Percentiles rank a stretch among this genome's conserved stretches.
phyloP scores from a whole-genome alignment of 1,139 yeast genomes.

The Zygoascus sp. region DNA sequence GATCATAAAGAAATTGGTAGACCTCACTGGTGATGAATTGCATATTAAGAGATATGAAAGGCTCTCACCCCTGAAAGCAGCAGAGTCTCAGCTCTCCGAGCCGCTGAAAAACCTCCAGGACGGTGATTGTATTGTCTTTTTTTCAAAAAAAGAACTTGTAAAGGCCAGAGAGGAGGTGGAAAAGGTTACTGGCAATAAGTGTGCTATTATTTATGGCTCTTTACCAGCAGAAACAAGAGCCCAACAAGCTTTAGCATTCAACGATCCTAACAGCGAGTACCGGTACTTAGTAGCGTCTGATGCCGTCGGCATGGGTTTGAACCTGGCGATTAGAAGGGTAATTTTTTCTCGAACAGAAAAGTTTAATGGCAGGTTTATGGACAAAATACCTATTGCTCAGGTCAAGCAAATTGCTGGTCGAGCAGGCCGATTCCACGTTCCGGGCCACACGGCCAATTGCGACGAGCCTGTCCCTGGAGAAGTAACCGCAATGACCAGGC shows the following conservation, averaged over 20 bases:
- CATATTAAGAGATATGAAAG: slow-evolving; percentile 65
- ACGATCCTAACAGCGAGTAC: slow-evolving; percentile 55
- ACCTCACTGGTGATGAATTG: slow-evolving; percentile 74
- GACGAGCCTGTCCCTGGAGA: slow-evolving; percentile 40
- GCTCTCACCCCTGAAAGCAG: slow-evolving; percentile 65
- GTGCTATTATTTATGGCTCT: slow-evolving; percentile 92
- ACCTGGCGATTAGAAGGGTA: slow-evolving; percentile 73
- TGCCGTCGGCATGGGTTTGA: slow-evolving; percentile 97
- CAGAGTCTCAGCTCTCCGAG: slow-evolving; percentile 37
- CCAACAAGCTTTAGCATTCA: slow-evolving; percentile 75
- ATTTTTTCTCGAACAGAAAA: slow-evolving; percentile 66
- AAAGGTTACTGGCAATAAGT: slow-evolving; percentile 53
- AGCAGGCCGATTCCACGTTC: slow-evolving; percentile 72
- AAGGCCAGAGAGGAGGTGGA: slow-evolving; percentile 46
- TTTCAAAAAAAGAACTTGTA: slow-evolving; percentile 52
- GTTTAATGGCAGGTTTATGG: slow-evolving; percentile 59
- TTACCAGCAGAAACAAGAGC: slow-evolving; percentile 93
- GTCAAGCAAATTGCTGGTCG: slow-evolving; percentile 94
- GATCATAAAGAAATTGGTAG: slow-evolving; percentile 52
- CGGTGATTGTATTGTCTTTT: slow-evolving; percentile 91
- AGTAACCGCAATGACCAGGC: slow-evolving; percentile 30
- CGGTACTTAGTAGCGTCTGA: slow-evolving; percentile 89
- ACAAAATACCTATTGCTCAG: slow-evolving; percentile 48
- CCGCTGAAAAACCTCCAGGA: slow-evolving; percentile 37
- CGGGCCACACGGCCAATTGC: slow-evolving; percentile 13